Evolutionary conservation across 2,329 filamentous ascomycete species (phyloP).

Genomic region (Westerdykella ornata): DNA sequence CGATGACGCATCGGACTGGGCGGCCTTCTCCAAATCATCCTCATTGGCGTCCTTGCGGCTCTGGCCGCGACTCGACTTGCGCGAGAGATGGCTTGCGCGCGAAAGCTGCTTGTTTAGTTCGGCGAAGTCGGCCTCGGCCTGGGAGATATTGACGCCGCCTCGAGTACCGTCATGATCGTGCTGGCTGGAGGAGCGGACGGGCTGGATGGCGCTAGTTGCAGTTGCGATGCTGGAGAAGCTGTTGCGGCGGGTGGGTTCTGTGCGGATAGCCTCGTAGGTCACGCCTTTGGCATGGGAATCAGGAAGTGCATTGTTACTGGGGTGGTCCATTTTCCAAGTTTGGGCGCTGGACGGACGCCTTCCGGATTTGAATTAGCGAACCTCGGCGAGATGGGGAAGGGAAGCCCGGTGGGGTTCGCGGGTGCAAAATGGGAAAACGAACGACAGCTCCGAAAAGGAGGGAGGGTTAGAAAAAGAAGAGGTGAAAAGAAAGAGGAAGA

Average conservation of each 20-base stretch:
- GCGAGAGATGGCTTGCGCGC: conserved; percentile 33
- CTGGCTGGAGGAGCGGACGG: conserved; percentile 7
- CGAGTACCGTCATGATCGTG: conserved; percentile 14
- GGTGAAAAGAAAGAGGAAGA: not conserved
- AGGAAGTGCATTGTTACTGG: too few species aligned
- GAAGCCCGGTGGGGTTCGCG: not conserved
- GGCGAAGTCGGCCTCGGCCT: conserved; percentile 64
- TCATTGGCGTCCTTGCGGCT: conserved; percentile 40
- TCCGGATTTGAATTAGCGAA: too few species aligned
- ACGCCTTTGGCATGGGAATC: conserved; percentile 10
- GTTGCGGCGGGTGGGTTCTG: conserved; percentile 14
- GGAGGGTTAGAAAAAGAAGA: not conserved
- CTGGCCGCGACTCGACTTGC: conserved; percentile 40
- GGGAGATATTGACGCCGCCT: conserved; percentile 56
- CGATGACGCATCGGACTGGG: conserved; percentile 30
- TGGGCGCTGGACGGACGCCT: too few species aligned
- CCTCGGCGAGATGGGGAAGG: not conserved
- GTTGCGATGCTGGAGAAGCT: conserved; percentile 20
- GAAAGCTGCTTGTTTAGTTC: conserved; percentile 51
- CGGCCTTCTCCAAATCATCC: conserved; percentile 55
- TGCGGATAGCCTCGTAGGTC: conserved; percentile 28
- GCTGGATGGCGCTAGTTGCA: conserved; percentile 16
- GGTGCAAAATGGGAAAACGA: not conserved
- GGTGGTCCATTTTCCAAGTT: too few species aligned
- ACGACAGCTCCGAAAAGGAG: conserved; percentile 1